Conservation (phyloP, 1,284 basidiomycete genomes). For the Mrakiaceae sp. region DNA sequence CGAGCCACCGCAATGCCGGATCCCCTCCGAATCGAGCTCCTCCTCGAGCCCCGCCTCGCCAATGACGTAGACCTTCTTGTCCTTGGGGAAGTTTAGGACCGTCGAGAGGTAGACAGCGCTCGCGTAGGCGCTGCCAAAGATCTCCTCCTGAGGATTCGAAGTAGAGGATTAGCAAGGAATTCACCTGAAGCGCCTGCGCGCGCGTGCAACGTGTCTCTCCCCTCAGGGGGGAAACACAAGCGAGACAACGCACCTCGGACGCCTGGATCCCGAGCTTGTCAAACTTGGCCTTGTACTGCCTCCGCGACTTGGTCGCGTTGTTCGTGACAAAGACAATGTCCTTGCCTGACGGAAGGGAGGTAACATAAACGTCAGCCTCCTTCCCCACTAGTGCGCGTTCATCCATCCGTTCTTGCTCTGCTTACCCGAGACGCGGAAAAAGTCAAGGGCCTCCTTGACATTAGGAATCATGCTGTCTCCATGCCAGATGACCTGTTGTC, state of each 20-base stretch:
- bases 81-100: slow-evolving; percentile 73
- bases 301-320: slow-evolving; percentile 90
- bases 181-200: too few species aligned
- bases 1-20: slow-evolving; percentile 72
- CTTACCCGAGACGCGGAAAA: slow-evolving; percentile 12
- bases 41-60: slow-evolving; percentile 89
- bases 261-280: slow-evolving; percentile 77
- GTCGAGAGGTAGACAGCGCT: slow-evolving; percentile 85
- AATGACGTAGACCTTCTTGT: slow-evolving; percentile 92
- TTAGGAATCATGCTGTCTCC: slow-evolving; percentile 73
- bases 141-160: slow-evolving; percentile 58
- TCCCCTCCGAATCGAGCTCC: slow-evolving; percentile 73
- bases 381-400: slow-evolving; percentile 7
- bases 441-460: slow-evolving; percentile 56
- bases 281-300: slow-evolving; percentile 80
- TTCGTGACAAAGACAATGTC: slow-evolving; percentile 90
- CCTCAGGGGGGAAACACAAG: not conserved
- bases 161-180: too few species aligned
- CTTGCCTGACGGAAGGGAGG: slow-evolving; percentile 48
- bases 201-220: too few species aligned
- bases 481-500: slow-evolving; percentile 55
- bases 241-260: slow-evolving; percentile 50
- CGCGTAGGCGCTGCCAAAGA: slow-evolving; percentile 91
- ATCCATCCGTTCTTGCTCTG: slow-evolving; percentile 43
- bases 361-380: not conserved